Conservation (phyloP, 2,329 filamentous ascomycete genomes). For the Dichotomopilus funicola region DNA sequence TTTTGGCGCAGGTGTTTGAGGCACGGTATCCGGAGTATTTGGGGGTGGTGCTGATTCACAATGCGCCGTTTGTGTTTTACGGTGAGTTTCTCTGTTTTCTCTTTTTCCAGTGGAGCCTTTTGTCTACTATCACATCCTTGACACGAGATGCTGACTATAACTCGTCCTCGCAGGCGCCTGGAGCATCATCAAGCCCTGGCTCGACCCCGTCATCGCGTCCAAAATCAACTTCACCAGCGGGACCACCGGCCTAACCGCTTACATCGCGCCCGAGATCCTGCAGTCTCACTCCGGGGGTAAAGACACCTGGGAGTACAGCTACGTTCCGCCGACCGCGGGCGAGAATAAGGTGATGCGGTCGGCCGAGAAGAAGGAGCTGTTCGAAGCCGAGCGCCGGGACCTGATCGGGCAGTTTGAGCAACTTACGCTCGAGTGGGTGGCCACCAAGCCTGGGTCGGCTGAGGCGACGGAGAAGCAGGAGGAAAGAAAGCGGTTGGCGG, state of each 20-base stretch:
- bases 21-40: slow-evolving; percentile 12
- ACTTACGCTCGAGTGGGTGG: slow-evolving; percentile 8
- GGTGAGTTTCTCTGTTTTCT: not conserved
- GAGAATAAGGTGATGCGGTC: slow-evolving; percentile 4
- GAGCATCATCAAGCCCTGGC: slow-evolving; percentile 13
- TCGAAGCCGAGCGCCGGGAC: not conserved
- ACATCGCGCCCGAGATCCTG: slow-evolving; percentile 6
- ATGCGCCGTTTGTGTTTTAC: slow-evolving; percentile 11
- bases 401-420: slow-evolving; percentile 10
- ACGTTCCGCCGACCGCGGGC: not conserved
- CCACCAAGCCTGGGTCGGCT: not conserved
- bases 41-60: slow-evolving; percentile 11
- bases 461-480: not conserved
- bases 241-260: not conserved
- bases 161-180: slow-evolving; percentile 4
- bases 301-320: slow-evolving; percentile 12
- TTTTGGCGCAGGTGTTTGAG: slow-evolving; percentile 10
- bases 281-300: slow-evolving; percentile 10
- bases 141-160: not conserved
- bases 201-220: slow-evolving; percentile 14
- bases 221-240: slow-evolving; percentile 14
- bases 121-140: too few species aligned
- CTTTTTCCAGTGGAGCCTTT: too few species aligned
- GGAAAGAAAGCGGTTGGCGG: not conserved
- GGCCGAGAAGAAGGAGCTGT: slow-evolving; percentile 7